Evolutionary conservation across 2,329 filamentous ascomycete genomes (phyloP), one percentile per base, ranked within the genome.

Genomic region (Neonectria ditissima): DNA sequence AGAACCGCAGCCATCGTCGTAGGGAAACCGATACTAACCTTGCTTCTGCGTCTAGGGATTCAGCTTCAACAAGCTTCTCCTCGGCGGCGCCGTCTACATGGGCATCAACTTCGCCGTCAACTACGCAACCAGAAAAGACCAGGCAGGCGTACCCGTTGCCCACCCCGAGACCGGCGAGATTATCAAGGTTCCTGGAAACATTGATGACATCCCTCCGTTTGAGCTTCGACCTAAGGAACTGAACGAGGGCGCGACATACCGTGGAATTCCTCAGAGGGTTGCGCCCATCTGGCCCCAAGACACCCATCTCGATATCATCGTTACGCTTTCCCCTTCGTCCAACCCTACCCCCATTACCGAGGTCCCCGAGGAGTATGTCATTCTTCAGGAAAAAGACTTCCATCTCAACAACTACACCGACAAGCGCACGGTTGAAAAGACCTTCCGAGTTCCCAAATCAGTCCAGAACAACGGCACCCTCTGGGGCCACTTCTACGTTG

Each of bases 401-500:
- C 87, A 86, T 54, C 83, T 95, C 59, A 92, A 92, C 65, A 91
- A 97, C 79, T 93, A 85, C 75, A 91, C 89, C 62, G 94, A 98
- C 73, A 90, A 86, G 74, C 88, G 96, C 61, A 85, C 91, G 58
- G 86, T 94, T 62, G 90, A 95, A 70, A 92, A 92, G 7, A 90
- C 84, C 39, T 93, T 99, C 75, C 80, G 84, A 3, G 89, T 98
- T 4, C 95, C 96, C 3, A 83, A 84, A 65, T 84, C 88, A 44
- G 94, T 97, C 0, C 94, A 97, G 83, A 86, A 94, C 70, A 98
- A 98, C 77, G 94, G 93, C 34, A 97, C 95, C 1, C 86, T 99
- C 10, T 97, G 93, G 89, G 95, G 92, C 2, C 96, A 99, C 78
- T 97, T 98, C 79, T 97, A 94, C 73, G 83, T 98, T 65, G 93